A percentile compares a stretch with the other conserved stretches of the same genome.
Evolutionary conservation across 1,284 basidiomycete species (phyloP).

Genomic region (Mycosarcoma mackinlayi): DNA sequence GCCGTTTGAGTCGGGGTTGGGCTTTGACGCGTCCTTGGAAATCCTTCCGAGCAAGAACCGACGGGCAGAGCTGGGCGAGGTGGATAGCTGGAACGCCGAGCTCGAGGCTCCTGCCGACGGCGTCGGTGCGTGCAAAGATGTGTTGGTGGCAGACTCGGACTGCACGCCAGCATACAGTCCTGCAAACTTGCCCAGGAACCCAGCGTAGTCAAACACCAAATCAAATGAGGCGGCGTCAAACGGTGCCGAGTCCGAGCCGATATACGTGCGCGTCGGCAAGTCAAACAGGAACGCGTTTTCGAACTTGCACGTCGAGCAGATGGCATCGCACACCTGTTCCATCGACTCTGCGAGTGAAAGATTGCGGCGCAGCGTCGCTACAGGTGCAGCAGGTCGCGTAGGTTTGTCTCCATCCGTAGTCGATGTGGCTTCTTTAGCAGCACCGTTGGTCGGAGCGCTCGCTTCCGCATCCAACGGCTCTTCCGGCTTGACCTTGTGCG

Average conservation of each 20-base stretch:
- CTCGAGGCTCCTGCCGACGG: slow-evolving; percentile 1
- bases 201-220: slow-evolving; percentile 88
- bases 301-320: slow-evolving; percentile 79
- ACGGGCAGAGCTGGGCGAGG: slow-evolving; percentile 35
- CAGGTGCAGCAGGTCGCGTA: slow-evolving; percentile 25
- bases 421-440: not conserved
- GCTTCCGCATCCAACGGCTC: slow-evolving; percentile 76
- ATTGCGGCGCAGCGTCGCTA: slow-evolving; percentile 16
- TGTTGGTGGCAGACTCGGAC: slow-evolving; percentile 1
- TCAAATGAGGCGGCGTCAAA: slow-evolving; percentile 88
- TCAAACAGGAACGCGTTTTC: slow-evolving; percentile 95
- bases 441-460: slow-evolving; percentile 1
- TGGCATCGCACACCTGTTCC: slow-evolving; percentile 52
- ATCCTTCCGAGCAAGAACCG: slow-evolving; percentile 32
- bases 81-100: slow-evolving; percentile 24
- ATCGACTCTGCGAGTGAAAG: slow-evolving; percentile 48
- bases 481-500: slow-evolving; percentile 77
- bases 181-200: slow-evolving; percentile 85
- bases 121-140: not conserved
- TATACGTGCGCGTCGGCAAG: slow-evolving; percentile 82
- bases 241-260: slow-evolving; percentile 91
- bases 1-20: not conserved
- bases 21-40: slow-evolving; percentile 29
- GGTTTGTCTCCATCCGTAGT: slow-evolving; percentile 14
- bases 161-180: slow-evolving; percentile 76